A percentile compares a stretch with the other conserved stretches of the same genome.
Evolutionary conservation across 768 basidiomycete genomes (phyloP).

Genomic region (Cytidiella melzeri): DNA sequence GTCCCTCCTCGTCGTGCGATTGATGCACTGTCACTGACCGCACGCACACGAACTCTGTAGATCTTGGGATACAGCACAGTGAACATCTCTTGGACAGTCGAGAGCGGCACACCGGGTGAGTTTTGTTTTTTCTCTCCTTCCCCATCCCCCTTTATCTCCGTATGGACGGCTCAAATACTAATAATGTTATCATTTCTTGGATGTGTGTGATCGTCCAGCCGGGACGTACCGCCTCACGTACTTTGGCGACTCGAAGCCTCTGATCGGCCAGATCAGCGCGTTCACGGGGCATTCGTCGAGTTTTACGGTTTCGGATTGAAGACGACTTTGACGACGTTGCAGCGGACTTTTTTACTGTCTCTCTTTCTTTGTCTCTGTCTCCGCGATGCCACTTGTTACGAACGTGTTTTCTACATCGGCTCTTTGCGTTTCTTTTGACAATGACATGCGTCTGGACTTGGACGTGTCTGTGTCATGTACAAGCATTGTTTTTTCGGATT

Average conservation of each 20-base stretch:
- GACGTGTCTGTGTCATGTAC: too few relatives aligned
- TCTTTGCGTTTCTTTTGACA: too few relatives aligned
- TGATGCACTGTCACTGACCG: too few relatives aligned
- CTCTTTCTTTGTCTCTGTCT: too few relatives aligned
- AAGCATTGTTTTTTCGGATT: too few relatives aligned
- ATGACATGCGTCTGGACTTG: too few relatives aligned
- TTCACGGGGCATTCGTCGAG: constrained; percentile 58
- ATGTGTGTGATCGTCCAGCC: constrained; percentile 28
- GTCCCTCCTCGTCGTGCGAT: too few relatives aligned
- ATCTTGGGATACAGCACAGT: constrained; percentile 58
- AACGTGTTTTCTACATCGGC: too few relatives aligned
- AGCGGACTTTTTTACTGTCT: too few relatives aligned
- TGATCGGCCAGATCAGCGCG: constrained; percentile 54
- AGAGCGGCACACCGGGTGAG: constrained; percentile 51
- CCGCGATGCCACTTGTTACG: too few relatives aligned
- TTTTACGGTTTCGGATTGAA: constrained; percentile 46
- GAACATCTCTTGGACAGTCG: constrained; percentile 64
- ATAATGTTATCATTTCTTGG: background rate
- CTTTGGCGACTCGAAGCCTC: constrained; percentile 70
- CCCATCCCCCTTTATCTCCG: background rate
- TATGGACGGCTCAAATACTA: too few relatives aligned
- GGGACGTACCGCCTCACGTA: constrained; percentile 70
- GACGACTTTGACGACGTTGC: background rate
- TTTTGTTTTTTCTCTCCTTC: too few relatives aligned
- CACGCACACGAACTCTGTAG: constrained; percentile 26